Conservation (phyloP, 192 early-diverging fungal genomes). For the Podochytrium sp. region DNA sequence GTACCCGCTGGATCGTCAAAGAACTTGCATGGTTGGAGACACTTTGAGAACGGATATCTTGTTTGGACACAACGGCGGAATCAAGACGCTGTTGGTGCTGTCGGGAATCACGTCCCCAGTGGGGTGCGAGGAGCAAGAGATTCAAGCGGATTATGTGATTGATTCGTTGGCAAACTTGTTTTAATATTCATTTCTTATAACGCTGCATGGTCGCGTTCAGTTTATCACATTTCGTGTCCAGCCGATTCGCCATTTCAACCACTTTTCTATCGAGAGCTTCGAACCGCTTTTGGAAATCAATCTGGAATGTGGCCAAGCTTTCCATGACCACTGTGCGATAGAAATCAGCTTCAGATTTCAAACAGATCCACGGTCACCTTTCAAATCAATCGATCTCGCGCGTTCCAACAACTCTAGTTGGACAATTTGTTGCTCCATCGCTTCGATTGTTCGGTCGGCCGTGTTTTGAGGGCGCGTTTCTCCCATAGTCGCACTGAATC, state of each 20-base stretch:
- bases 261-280: slow-evolving; percentile 55
- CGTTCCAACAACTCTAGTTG: slow-evolving; percentile 53
- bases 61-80: slow-evolving; percentile 86
- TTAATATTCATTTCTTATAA: slow-evolving; percentile 44
- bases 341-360: background rate
- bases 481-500: slow-evolving; percentile 46
- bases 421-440: slow-evolving; percentile 50
- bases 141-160: slow-evolving; percentile 50
- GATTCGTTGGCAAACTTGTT: slow-evolving; percentile 45
- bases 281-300: slow-evolving; percentile 52
- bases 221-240: slow-evolving; percentile 51
- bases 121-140: slow-evolving; percentile 26
- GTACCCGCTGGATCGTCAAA: slow-evolving; percentile 74
- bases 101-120: slow-evolving; percentile 67
- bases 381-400: slow-evolving; percentile 55
- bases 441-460: slow-evolving; percentile 44
- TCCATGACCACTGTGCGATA: slow-evolving; percentile 52
- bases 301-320: slow-evolving; percentile 45
- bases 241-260: slow-evolving; percentile 42
- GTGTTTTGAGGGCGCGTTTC: slow-evolving; percentile 48
- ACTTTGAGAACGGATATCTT: slow-evolving; percentile 93
- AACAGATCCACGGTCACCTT: slow-evolving; percentile 39
- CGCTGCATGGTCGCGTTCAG: slow-evolving; percentile 50
- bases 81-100: slow-evolving; percentile 88
- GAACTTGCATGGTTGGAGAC: slow-evolving; percentile 97